A percentile compares a stretch with the other conserved stretches of the same genome.
Conservation (phyloP, 768 basidiomycete species). For the Macrocybe gigantea region DNA sequence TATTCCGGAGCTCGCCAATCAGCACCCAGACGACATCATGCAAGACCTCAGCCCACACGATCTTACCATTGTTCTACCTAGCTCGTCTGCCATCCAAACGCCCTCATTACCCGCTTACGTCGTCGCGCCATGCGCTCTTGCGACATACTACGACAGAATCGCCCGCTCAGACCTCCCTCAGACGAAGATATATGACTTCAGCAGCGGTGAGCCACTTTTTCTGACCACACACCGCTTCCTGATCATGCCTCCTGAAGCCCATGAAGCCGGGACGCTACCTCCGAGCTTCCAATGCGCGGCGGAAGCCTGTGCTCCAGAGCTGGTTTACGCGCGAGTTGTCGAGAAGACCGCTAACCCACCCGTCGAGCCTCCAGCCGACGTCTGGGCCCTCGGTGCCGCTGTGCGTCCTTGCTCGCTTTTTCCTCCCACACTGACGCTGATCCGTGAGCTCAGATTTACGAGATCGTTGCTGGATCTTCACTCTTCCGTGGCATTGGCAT, state of each 20-base stretch:
- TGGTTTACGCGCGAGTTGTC: constrained; percentile 3
- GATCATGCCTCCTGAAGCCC: not conserved
- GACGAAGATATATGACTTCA: not conserved
- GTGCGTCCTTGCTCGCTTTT: constrained; percentile 1
- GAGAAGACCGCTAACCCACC: constrained; percentile 3
- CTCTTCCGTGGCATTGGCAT: not conserved
- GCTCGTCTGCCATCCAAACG: not conserved
- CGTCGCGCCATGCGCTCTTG: not conserved
- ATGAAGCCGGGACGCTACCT: not conserved
- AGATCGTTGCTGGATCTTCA: constrained; percentile 3
- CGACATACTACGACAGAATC: not conserved
- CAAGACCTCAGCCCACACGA: constrained; percentile 2
- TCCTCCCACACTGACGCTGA: not conserved
- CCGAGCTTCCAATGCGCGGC: constrained; percentile 2
- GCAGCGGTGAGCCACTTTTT: not conserved
- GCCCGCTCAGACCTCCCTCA: constrained; percentile 1
- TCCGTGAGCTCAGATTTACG: not conserved
- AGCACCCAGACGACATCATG: not conserved
- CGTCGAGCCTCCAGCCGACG: constrained; percentile 2
- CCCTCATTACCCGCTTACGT: not conserved
- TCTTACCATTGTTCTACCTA: constrained; percentile 2
- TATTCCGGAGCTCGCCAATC: not conserved
- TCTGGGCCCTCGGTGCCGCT: constrained; percentile 5
- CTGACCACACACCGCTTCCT: not conserved
- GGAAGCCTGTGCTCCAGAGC: constrained; percentile 3